phyloP scores from a whole-genome alignment of 2,329 filamentous ascomycete species.

The Fusarium xylarioides region DNA sequence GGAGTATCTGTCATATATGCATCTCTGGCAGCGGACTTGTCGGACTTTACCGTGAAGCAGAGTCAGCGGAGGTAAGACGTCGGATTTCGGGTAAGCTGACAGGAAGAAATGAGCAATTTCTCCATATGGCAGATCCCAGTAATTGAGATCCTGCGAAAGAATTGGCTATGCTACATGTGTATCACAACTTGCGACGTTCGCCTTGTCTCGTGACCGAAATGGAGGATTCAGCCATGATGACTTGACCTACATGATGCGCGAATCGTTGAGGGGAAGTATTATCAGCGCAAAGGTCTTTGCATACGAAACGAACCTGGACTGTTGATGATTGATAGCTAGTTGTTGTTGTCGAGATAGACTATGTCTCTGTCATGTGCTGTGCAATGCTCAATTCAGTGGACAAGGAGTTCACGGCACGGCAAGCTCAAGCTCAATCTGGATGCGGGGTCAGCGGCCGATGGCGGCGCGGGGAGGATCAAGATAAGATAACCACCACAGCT shows the following conservation, averaged over 20 bases:
- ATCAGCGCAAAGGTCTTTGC: accelerated
- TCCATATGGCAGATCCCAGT: accelerated
- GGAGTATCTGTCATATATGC: background rate
- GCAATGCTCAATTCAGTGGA: background rate
- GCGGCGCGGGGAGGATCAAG: background rate
- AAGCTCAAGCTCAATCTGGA: background rate
- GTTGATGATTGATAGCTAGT: too few relatives aligned
- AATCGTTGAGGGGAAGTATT: accelerated
- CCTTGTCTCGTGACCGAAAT: too few relatives aligned
- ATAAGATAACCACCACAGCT: background rate
- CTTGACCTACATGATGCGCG: background rate
- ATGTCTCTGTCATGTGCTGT: too few relatives aligned
- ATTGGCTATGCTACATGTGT: background rate
- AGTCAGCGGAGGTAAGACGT: background rate
- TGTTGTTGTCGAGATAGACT: background rate
- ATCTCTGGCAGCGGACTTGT: background rate
- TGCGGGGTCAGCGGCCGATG: background rate
- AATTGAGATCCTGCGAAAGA: background rate
- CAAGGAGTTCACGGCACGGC: background rate
- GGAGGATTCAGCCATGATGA: background rate
- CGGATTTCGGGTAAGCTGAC: background rate
- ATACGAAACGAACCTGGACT: accelerated
- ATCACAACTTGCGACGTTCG: background rate
- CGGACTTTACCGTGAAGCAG: background rate
- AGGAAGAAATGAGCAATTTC: too few relatives aligned